Evolutionary conservation across 768 basidiomycete species (phyloP), one percentile per base, ranked within the genome.

Genomic region (Astraeus odoratus): DNA sequence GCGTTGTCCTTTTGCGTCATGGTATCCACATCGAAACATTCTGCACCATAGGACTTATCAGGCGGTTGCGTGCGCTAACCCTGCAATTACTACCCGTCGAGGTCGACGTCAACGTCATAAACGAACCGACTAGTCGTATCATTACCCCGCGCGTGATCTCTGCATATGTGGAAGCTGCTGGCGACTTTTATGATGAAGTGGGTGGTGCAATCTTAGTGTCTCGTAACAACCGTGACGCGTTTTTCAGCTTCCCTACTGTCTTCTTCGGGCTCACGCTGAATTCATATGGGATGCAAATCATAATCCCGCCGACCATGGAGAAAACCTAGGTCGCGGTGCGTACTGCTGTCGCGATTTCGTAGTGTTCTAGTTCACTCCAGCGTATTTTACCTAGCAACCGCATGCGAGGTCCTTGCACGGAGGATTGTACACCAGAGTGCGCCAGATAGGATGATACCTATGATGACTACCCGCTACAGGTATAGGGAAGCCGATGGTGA

Each of bases 151-250:
- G 73, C 41, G 87, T 95, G 36, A 76, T 97, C 47, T 68, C 71
- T 31, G 80, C 91, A 1, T 97, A 83, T 56, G 74, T 71, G 22
- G 77, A 76, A 40, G 84, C 89, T 19, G 93, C 86, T 7, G 94
- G 94, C 5, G 91, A 95, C 64, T 93, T 93, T 58, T 63, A 71
- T 15, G 87, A 92, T 57, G 86, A 88, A 20, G 89, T 93, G 56
- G 52, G 82, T 59, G 3, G 15, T 33, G 40, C 39, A 44, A 36
- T 41, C 16, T 35, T 13, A 13, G 9, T 16, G 47, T 43, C 46
- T 29, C 30, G 20, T 12, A 23, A 39, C 26, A 31, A 22, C 42
- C 29, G 12, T 36, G 50, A 44, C 22, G 34, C 23, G 13, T 26
- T 10, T 42, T 24, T 34, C 38, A 90, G 86, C 73, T 91, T n/a